These are phyloP conservation scores for Stachybotrys chartarum DNA, from an alignment of 2,329 filamentous ascomycete genomes.

Conservation along the genomic window DNA sequence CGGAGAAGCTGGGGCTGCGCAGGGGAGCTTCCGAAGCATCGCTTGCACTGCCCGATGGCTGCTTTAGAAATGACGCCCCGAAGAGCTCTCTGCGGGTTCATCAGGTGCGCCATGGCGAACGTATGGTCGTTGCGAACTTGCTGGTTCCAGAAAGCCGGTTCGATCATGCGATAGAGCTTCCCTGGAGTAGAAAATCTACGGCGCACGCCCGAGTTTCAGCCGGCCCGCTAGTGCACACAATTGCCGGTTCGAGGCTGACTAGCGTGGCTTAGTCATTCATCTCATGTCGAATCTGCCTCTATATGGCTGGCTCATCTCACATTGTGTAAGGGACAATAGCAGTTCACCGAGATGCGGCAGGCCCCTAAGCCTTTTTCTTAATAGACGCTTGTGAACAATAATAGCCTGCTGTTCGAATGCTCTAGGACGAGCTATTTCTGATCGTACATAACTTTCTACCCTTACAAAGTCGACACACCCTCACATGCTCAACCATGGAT, in stretches of 20 bases:
- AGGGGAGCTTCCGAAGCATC: conserved; percentile 31
- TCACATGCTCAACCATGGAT: conserved; percentile 8
- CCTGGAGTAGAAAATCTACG: not conserved
- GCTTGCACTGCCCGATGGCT: conserved; percentile 29
- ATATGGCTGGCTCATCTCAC: not conserved
- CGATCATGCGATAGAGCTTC: not conserved
- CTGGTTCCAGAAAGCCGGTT: not conserved
- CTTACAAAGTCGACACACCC: no score
- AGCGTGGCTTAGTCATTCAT: conserved; percentile 1
- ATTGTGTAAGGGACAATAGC: no score
- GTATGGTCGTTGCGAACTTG: not conserved
- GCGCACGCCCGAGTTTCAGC: not conserved
- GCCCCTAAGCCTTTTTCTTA: no score
- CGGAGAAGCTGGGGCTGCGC: conserved; percentile 27
- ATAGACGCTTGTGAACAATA: no score
- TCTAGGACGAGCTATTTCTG: no score
- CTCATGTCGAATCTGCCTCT: conserved; percentile 1
- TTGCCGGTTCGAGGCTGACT: not conserved
- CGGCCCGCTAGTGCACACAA: no score
- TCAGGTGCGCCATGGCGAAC: conserved; percentile 29
- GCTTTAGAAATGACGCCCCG: conserved; percentile 23
- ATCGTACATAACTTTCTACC: no score
- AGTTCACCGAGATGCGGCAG: no score
- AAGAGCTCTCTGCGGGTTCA: conserved; percentile 24
- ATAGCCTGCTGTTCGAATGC: no score